Evolutionary conservation across 768 basidiomycete genomes (phyloP).

Genomic region (Podaxis sp.): DNA sequence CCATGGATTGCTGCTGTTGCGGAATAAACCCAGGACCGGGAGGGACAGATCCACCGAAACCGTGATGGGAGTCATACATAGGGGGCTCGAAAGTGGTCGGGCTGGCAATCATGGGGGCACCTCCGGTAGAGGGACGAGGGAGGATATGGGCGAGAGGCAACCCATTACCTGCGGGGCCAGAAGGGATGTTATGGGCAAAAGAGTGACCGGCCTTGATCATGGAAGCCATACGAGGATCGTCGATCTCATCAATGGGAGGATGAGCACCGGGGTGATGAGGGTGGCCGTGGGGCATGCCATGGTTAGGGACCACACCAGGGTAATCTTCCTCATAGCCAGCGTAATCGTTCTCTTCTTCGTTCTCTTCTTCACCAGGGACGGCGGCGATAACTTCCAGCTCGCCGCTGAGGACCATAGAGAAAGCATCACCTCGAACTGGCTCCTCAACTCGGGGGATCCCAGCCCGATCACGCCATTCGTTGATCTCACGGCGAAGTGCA

Average conservation of each 20-base stretch:
- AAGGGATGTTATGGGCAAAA: constrained; percentile 32
- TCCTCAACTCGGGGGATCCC: constrained; percentile 73
- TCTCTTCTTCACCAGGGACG: constrained; percentile 45
- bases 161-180: constrained; percentile 14
- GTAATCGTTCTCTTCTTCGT: constrained; percentile 34
- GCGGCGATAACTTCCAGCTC: constrained; percentile 65
- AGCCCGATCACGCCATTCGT: constrained; percentile 86
- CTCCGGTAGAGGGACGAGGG: constrained; percentile 14
- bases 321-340: constrained; percentile 10
- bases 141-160: constrained; percentile 18
- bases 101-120: constrained; percentile 16
- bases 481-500: constrained; percentile 85
- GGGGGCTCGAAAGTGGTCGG: constrained; percentile 14
- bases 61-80: constrained; percentile 16
- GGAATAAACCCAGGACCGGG: constrained; percentile 10
- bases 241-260: constrained; percentile 27
- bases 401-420: constrained; percentile 65
- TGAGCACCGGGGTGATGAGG: constrained; percentile 13
- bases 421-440: constrained; percentile 68
- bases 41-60: constrained; percentile 11
- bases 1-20: constrained; percentile 12
- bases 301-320: not conserved
- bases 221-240: constrained; percentile 29
- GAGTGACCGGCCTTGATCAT: constrained; percentile 31
- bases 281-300: constrained; percentile 6